These are phyloP conservation scores for Ricinus communis DNA, from an alignment of 345 rosid species.

Conservation along the genomic window DNA sequence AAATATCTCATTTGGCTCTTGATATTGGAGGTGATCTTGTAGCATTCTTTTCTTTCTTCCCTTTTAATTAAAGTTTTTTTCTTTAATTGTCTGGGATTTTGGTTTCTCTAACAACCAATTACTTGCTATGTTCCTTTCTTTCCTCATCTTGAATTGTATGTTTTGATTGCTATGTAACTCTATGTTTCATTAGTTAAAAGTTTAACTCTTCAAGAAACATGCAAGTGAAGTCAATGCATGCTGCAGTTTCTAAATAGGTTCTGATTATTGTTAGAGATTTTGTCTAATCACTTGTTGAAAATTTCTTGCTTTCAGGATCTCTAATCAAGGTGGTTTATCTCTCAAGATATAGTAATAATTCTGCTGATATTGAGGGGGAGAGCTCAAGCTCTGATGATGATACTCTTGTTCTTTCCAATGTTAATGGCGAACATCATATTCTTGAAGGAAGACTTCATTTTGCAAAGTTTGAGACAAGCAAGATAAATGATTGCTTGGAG, in stretches of 20 bases:
- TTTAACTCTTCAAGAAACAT: background rate
- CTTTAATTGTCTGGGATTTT: background rate
- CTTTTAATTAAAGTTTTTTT: too few species aligned
- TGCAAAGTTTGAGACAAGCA: constrained; percentile 81
- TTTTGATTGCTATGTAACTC: background rate
- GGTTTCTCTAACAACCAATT: too few species aligned
- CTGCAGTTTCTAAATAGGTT: background rate
- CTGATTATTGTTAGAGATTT: constrained; percentile 1
- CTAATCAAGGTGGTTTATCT: constrained; percentile 82
- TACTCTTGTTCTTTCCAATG: constrained; percentile 25
- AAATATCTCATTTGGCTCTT: constrained; percentile 72
- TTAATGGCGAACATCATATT: constrained; percentile 22
- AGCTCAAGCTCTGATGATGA: constrained; percentile 29
- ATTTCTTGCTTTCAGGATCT: constrained; percentile 55
- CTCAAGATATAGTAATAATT: constrained; percentile 36
- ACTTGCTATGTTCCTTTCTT: too few species aligned
- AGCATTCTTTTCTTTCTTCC: background rate
- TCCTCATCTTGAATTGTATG: background rate
- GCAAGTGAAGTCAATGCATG: background rate
- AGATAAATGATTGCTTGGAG: constrained; percentile 77
- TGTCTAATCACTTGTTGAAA: background rate
- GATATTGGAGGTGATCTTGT: constrained; percentile 76
- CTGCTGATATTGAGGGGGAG: constrained; percentile 27
- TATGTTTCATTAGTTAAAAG: too few species aligned
- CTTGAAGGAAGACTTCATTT: constrained; percentile 72